These are phyloP conservation scores for Pythium phragmiticola DNA, from an alignment of 352 stramenopile species.

Conservation along the genomic window DNA sequence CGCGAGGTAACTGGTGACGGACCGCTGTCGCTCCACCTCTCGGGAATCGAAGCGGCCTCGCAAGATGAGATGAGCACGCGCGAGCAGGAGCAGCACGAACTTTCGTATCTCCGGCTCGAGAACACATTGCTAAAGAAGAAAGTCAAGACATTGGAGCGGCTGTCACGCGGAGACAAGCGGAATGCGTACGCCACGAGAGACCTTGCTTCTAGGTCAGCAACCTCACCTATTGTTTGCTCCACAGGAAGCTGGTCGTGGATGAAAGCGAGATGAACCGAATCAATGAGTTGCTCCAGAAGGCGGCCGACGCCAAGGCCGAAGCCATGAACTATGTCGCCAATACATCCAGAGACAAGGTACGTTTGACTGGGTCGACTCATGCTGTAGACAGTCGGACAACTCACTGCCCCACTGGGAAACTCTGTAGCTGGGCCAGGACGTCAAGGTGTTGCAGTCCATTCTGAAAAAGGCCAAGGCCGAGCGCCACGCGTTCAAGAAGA, in stretches of 20 bases:
- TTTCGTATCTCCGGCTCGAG: conserved; percentile 53
- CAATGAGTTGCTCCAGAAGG: conserved; percentile 73
- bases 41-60: conserved; percentile 10
- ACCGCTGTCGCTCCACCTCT: conserved; percentile 16
- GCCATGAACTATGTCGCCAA: conserved; percentile 71
- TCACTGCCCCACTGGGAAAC: background rate
- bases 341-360: conserved; percentile 74
- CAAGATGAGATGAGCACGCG: background rate
- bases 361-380: background rate
- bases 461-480: conserved; percentile 81
- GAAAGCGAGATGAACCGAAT: conserved; percentile 69
- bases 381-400: no score
- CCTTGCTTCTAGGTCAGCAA: background rate
- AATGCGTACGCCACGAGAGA: conserved; percentile 27
- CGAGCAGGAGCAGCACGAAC: conserved; percentile 38
- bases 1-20: conserved; percentile 4
- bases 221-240: background rate
- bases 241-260: conserved; percentile 53
- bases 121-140: conserved; percentile 72
- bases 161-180: conserved; percentile 42
- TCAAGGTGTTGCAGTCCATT: conserved; percentile 70
- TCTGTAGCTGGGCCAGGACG: conserved; percentile 67
- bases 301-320: conserved; percentile 72
- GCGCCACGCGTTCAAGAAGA: conserved; percentile 78
- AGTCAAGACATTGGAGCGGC: conserved; percentile 61